Base-by-base conservation (phyloP, 2,329 filamentous ascomycete genomes). In the Cryoendolithus antarcticus region DNA sequence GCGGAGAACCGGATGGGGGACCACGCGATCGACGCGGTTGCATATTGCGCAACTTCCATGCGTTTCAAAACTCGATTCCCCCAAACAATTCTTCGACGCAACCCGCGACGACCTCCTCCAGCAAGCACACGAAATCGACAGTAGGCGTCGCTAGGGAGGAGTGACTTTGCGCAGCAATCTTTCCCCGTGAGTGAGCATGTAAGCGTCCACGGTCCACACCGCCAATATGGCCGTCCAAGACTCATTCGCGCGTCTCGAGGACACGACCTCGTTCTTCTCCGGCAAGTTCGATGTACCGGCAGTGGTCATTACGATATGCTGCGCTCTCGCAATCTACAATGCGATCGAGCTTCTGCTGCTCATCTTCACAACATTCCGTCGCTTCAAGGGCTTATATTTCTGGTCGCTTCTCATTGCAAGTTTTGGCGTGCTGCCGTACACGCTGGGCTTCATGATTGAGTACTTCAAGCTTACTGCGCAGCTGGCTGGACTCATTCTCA, bases 331-430 rank as follows among this genome's bases (percentile, higher is more conserved):
- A 6, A 39, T 61, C 3, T 64, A 64, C 47, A 63, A 63, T 40
- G 54, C 59, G 6, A 44, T 67, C 10, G 66, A 70, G 45, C 55
- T 70, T 21, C 56, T 66, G 19, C 53, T 66, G 11, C 54, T 68
- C 36, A 59, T 66, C 19, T 61, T 69, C 39, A 33, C 43, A 9
- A 48, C 43, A 2, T 70, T 70, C 51, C 64, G 66, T 30, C 57
- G 55, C 32, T 68, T 64, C 35, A 50, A 53, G 13, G 66, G 67
- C 1, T 48, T 66, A 9, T 70, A 70, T 43, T 70, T 70, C 44
- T 69, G 65, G 66, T 63, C 60, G 34, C 51, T 70, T 40, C 42
- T 69, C 13, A 46, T 66, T 21, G 53, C 65, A 1, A 59, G 62
- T 1, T 46, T 60, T 10, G 63, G 64, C 5, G 61, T 69, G 30